These are phyloP conservation scores for Bremia lactucae DNA, from an alignment of 352 stramenopile species.

Conservation along the genomic window DNA sequence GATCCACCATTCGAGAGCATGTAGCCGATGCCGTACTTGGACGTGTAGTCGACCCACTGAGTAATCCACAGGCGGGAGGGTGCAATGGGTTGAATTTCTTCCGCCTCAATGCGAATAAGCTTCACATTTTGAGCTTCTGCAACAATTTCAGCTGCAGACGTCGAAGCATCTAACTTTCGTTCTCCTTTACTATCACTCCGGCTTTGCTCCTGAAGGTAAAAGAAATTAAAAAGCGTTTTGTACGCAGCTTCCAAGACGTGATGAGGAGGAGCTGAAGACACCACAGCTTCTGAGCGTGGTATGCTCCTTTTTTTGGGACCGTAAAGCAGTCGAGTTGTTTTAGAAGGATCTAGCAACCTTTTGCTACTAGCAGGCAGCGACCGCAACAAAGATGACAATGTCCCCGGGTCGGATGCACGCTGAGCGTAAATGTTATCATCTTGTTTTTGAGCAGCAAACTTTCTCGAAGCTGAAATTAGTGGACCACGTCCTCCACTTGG, in stretches of 20 bases:
- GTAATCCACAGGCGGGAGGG: conserved; percentile 88
- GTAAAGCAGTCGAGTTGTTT: conserved; percentile 2
- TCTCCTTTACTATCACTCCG: conserved; percentile 17
- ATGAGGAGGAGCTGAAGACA: conserved; percentile 2
- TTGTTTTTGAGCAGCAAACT: conserved; percentile 28
- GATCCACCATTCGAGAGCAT: conserved; percentile 91
- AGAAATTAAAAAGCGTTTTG: conserved; percentile 50
- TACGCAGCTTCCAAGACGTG: conserved; percentile 42
- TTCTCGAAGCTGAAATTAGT: conserved; percentile 14
- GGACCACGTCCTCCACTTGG: conserved; percentile 16
- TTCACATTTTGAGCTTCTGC: conserved; percentile 53
- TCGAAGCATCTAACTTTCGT: conserved; percentile 43
- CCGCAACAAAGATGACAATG: conserved; percentile 5
- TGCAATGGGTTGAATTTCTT: conserved; percentile 19
- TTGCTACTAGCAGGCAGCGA: conserved; percentile 14
- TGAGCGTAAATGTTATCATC: conserved; percentile 24
- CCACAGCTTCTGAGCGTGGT: conserved; percentile 1
- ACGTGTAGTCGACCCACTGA: conserved; percentile 98
- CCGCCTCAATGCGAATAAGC: conserved; percentile 42
- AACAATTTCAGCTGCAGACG: conserved; percentile 46
- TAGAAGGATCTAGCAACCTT: conserved; percentile 6
- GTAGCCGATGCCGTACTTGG: conserved; percentile 98
- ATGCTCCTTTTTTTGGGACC: not conserved
- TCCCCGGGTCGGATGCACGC: conserved; percentile 20
- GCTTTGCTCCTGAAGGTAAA: conserved; percentile 50